phyloP scores from a whole-genome alignment of 257 asterid genomes.

The Linderniella brevidens region DNA sequence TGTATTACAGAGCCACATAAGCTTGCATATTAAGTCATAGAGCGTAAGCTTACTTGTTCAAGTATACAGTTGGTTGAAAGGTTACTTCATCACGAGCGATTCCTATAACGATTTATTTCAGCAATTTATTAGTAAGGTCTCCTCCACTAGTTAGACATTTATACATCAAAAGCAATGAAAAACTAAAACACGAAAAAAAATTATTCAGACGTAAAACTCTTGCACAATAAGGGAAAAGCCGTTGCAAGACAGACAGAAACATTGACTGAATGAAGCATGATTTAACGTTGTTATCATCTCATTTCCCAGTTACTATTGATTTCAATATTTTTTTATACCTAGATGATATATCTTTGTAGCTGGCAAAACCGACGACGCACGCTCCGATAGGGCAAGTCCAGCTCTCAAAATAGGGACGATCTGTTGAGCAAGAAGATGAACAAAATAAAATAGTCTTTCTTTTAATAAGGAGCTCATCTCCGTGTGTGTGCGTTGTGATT shows the following conservation, averaged over 20 bases:
- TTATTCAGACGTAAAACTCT: too few species aligned
- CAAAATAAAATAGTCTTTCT: not conserved
- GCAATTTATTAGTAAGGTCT: conserved; percentile 1
- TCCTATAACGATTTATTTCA: conserved; percentile 29
- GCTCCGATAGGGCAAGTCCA: conserved; percentile 96
- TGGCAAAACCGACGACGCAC: conserved; percentile 77
- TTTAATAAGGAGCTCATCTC: not conserved
- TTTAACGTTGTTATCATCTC: not conserved
- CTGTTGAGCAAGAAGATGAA: conserved; percentile 28
- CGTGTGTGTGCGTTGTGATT: too few species aligned
- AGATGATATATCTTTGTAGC: conserved; percentile 73
- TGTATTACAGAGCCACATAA: too few species aligned
- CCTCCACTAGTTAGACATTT: too few species aligned
- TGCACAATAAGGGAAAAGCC: too few species aligned
- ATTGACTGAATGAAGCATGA: too few species aligned
- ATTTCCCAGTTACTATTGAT: conserved; percentile 3
- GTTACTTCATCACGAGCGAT: conserved; percentile 81
- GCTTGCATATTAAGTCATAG: not conserved
- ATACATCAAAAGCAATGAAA: too few species aligned
- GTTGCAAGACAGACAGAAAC: too few species aligned
- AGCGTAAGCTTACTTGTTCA: conserved; percentile 68
- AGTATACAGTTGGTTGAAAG: conserved; percentile 69
- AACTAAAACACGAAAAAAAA: too few species aligned
- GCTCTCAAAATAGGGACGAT: conserved; percentile 95
- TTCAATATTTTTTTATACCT: conserved; percentile 30